Percentiles rank a stretch among this genome's conserved stretches.
Evolutionary conservation across 306 rosid species (phyloP).

Genomic region (Vigna nakashimae): DNA sequence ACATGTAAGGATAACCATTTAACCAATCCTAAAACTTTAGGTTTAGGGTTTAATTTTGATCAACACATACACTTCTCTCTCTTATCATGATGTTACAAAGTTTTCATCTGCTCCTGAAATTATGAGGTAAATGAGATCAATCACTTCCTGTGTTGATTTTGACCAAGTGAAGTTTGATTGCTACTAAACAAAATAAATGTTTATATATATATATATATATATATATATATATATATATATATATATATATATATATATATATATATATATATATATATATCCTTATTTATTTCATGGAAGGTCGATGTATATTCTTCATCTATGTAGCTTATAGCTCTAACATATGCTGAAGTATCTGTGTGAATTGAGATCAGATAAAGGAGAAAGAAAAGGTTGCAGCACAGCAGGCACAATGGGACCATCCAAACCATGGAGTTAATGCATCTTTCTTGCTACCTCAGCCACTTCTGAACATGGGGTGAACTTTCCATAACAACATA

Average conservation of each 20-base stretch:
- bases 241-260: not conserved
- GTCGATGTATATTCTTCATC: not conserved
- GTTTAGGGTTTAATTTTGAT: too few species aligned
- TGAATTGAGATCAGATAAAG: constrained; percentile 62
- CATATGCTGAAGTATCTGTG: not conserved
- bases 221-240: not conserved
- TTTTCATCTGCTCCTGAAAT: not conserved
- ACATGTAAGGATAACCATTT: too few species aligned
- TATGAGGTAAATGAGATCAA: not conserved
- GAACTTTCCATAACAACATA: not conserved
- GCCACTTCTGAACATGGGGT: constrained; percentile 75
- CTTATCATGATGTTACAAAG: not conserved
- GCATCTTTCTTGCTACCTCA: constrained; percentile 55
- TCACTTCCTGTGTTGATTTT: not conserved
- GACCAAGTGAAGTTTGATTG: not conserved
- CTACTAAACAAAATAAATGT: not conserved
- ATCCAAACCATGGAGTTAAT: constrained; percentile 60
- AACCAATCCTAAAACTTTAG: too few species aligned
- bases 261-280: not conserved
- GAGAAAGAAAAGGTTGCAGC: constrained; percentile 71
- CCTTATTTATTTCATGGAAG: constrained; percentile 2
- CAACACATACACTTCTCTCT: not conserved
- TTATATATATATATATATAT: not conserved
- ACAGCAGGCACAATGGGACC: constrained; percentile 68
- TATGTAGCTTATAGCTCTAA: not conserved